Base-by-base conservation (phyloP, 495 filamentous ascomycete genomes). In the Thermothielavioides terrestris region DNA sequence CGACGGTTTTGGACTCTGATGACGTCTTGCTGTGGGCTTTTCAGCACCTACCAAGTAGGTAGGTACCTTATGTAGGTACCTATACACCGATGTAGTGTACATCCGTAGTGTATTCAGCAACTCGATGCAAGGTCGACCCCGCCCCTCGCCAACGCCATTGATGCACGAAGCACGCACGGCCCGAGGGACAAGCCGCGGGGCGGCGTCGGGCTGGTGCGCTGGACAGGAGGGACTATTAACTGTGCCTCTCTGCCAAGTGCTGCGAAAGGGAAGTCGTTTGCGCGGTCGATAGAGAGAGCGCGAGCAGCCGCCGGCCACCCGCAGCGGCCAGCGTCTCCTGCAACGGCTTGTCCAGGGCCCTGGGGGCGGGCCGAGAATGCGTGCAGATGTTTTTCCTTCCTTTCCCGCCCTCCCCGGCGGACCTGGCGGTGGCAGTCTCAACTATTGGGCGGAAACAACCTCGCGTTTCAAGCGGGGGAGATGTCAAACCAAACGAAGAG, bases 391-490 rank as follows among this genome's bases (percentile, higher is more conserved):
- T 42, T 39, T 32, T 50, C 25, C n/a, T n/a, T n/a, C n/a, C n/a
- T n/a, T n/a, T n/a, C n/a, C n/a, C n/a, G n/a, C n/a, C n/a, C n/a
- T n/a, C n/a, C n/a, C n/a, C n/a, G n/a, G n/a, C n/a, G 3, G 17
- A 6, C 2, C 15, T 43, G 41, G 20, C 41, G 38, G 23, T 26
- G 36, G 7, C 9, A 18, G 49, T 37, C 38, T 53, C 50, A 38
- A 56, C 43, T 42, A 41, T 53, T 42, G 47, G 53, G 53, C 36
- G 53, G 59, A 61, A 66, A 68, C 63, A 57, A 46, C 18, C 31
- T 53, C 56, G 60, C 57, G 64, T 67, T 67, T 65, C 64, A 64
- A 65, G 44, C 42, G 50, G 37, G n/a, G 28, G 34, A 28, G 36
- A 56, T 52, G 52, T 59, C 61, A 57, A 65, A 65, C 63, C 52